phyloP scores from a whole-genome alignment of 805 yeast genomes.

The Starmerella floricola region DNA sequence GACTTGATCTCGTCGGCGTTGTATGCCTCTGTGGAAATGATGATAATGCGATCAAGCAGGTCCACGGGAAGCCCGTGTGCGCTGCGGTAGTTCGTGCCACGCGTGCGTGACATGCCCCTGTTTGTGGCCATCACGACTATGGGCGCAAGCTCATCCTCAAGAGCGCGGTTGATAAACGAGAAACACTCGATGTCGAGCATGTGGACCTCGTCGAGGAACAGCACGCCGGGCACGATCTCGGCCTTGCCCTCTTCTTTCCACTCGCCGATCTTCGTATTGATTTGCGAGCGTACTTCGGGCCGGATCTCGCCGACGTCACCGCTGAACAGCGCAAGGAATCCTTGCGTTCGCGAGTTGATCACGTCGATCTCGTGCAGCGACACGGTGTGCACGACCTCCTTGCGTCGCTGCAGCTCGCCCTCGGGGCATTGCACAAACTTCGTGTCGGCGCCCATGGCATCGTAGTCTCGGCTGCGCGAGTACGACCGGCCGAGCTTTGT shows the following conservation, averaged over 20 bases:
- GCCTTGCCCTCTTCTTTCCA: conserved; percentile 99
- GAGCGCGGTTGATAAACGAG: conserved; percentile 86
- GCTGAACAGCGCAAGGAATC: conserved; percentile 86
- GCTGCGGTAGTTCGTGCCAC: conserved; percentile 86
- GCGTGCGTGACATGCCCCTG: conserved; percentile 83
- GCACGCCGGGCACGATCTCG: conserved; percentile 88
- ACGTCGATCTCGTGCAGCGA: conserved; percentile 95
- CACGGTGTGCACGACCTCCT: conserved; percentile 94
- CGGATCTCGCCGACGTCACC: conserved; percentile 98
- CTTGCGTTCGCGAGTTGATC: conserved; percentile 94
- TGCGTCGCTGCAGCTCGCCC: conserved; percentile 93
- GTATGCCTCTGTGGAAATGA: conserved; percentile 75
- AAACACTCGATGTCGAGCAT: conserved; percentile 97
- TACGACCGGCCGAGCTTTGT: conserved; percentile 91
- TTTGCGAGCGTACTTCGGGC: conserved; percentile 89
- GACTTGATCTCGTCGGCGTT: conserved; percentile 72
- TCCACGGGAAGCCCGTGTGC: conserved; percentile 98
- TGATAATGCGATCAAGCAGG: conserved; percentile 83
- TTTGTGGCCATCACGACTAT: conserved; percentile 97
- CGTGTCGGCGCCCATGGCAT: conserved; percentile 97
- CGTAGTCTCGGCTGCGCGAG: conserved; percentile 93
- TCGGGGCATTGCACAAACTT: conserved; percentile 97
- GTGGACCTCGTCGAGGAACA: conserved; percentile 95
- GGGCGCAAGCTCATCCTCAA: conserved; percentile 94
- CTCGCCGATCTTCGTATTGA: conserved; percentile 91